Evolutionary conservation across 371 early-diverging fungal genomes (phyloP), one percentile per base, ranked within the genome.

Genomic region (Gilbertella persicaria): DNA sequence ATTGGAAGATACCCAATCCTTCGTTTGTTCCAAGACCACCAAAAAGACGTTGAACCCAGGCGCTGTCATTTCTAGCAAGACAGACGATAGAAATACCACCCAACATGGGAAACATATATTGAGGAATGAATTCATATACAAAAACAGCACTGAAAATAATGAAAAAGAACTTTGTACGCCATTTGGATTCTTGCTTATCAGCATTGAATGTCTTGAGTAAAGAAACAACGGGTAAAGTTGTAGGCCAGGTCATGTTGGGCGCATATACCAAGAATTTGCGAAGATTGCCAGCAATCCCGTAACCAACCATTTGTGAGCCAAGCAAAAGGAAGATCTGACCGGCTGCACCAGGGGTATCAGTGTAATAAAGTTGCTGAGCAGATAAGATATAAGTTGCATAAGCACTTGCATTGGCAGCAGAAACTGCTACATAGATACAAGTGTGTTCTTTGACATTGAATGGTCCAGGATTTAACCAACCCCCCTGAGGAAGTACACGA

Each of bases 181-280:
- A 84, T 55, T 81, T 78, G 47, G 88, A 71, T 55, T 79, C 78
- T 30, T 75, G 69, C 20, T 79, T 73, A 19, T 76, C 69, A 0
- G 69, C 39, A 61, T 92, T 92, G 20, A 93, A 75, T 0, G 92
- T 82, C 19, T 78, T 76, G 55, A 92, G 81, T 25, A 95, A 58
- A 0, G 94, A 87, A 10, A 90, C 85, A 21, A 75, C 80, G 37
- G 92, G 83, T 29, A 97, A 71, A 24, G 76, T 80, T 10, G 80
- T 69, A 6, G 95, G 95, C 95, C 96, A 97, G 35, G 92, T 76
- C 93, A 97, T 94, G 36, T 75, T 73, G 4, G 87, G 71, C 14
- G 95, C 94, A 35, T 85, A 80, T 8, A 97, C 92, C 19, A 95
- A 73, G 68, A 86, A 91, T 6, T 77, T 71, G 23, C 94, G 85